Evolutionary conservation across 306 rosid species (phyloP).

Genomic region (Trifolium subterraneum): DNA sequence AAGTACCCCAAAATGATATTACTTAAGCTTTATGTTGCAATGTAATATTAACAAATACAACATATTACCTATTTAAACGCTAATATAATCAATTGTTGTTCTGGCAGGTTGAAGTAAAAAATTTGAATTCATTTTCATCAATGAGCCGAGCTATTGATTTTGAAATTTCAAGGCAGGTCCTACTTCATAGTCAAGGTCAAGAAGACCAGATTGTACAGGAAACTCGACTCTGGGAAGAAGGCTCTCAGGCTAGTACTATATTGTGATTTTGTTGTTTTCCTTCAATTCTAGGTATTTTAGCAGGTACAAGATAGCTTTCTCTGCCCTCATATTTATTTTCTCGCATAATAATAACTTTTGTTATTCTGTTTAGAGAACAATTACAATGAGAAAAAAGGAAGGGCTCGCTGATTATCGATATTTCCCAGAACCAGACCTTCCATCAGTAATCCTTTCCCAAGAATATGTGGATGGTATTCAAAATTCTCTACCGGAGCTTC

Average conservation of each 20-base stretch:
- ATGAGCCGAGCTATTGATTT: slow-evolving; percentile 86
- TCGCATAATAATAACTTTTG: slow-evolving; percentile 31
- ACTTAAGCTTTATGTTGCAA: slow-evolving; percentile 12
- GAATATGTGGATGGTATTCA: slow-evolving; percentile 69
- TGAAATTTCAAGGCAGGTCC: slow-evolving; percentile 89
- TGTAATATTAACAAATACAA: slow-evolving; percentile 25
- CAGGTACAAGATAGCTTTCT: slow-evolving; percentile 31
- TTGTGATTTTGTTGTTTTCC: slow-evolving; percentile 42
- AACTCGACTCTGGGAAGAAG: slow-evolving; percentile 95
- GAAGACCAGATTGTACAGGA: slow-evolving; percentile 84
- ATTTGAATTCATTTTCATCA: slow-evolving; percentile 83
- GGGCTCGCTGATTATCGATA: slow-evolving; percentile 97
- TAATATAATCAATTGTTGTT: slow-evolving; percentile 42
- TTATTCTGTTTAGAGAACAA: slow-evolving; percentile 64
- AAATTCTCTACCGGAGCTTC: slow-evolving; percentile 87
- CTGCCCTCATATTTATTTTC: slow-evolving; percentile 41
- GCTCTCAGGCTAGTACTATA: slow-evolving; percentile 70
- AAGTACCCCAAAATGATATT: slow-evolving; percentile 5
- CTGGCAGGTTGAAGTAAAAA: slow-evolving; percentile 93
- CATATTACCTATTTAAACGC: slow-evolving; percentile 14
- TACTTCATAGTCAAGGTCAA: slow-evolving; percentile 78
- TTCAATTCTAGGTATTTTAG: slow-evolving; percentile 30
- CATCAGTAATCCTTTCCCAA: slow-evolving; percentile 71
- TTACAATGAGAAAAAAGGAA: slow-evolving; percentile 98
- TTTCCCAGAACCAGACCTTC: slow-evolving; percentile 98